Base-by-base conservation (phyloP, 2,329 filamentous ascomycete species). In the Pseudogymnoascus sp. region DNA sequence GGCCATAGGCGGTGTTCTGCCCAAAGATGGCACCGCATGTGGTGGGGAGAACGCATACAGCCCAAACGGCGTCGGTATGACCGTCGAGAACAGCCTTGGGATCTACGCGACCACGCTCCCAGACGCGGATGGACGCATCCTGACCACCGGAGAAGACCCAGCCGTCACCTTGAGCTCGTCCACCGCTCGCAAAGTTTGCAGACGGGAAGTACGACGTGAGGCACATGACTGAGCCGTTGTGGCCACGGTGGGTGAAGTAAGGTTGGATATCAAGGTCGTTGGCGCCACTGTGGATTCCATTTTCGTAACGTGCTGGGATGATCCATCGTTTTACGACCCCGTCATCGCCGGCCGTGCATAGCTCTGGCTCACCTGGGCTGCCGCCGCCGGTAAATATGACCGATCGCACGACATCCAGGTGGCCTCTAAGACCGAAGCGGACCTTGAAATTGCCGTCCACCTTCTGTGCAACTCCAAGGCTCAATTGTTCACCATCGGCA, bases 121-220 rank as follows among this genome's bases (percentile, higher is more conserved):
- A 99, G 0, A 99, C 92, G 31, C 93, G 86, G 38, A 99, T 87
- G 6, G 91, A 96, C 17, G 90, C 87, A 75, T 99, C 95, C 74
- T 97, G 92, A 3, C 95, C 95, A 65, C 95, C 95, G 4, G 93
- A 97, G 76, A 99, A 99, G 68, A 99, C 93, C 95, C 95, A 99
- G 29, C 95, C 95, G 70, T 97, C 95, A 33, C 93, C 93, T 70
- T 89, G 86, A 7, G 90, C 91, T 66, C 93, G 86, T 6, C 93
- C 92, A 37, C 93, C 91, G 17, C 91, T 96, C 7, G 91, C 89
- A 73, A 97, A 96, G 72, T 90, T 95, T 26, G 90, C 90, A 1
- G 91, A 88, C 1, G 91, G 88, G 1, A 91, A 92, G 82, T 91
- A 97, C 3, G 93, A 89, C 0, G 93, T 88, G 26, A 99, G 78